phyloP scores from a whole-genome alignment of 805 yeast species.

The Candida ascalaphidarum region DNA sequence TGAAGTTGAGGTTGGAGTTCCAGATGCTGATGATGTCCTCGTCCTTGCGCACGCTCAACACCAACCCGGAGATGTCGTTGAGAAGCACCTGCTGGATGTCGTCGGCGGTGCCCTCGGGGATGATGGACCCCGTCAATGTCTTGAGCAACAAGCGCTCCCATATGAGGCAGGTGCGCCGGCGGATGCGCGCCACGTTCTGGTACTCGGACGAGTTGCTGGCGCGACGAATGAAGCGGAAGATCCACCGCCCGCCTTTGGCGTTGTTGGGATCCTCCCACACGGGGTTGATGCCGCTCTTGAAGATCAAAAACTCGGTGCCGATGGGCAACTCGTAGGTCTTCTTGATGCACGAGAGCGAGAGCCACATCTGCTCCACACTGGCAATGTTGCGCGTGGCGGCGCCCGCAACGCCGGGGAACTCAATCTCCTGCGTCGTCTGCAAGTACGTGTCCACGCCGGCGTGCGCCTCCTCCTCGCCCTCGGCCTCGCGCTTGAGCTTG shows the following conservation, averaged over 20 bases:
- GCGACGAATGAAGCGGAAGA: slow-evolving; percentile 39
- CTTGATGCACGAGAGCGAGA: slow-evolving; percentile 30
- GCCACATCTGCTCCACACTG: slow-evolving; percentile 48
- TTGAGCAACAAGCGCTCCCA: slow-evolving; percentile 52
- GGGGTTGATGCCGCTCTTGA: slow-evolving; percentile 53
- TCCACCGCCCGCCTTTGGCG: slow-evolving; percentile 56
- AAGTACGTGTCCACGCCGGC: slow-evolving; percentile 36
- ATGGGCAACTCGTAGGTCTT: slow-evolving; percentile 27
- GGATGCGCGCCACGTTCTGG: slow-evolving; percentile 13
- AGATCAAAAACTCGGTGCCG: slow-evolving; percentile 48
- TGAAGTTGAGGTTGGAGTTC: slow-evolving; percentile 43
- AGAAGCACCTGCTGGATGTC: slow-evolving; percentile 29
- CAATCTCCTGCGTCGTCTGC: slow-evolving; percentile 36
- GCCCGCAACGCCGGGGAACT: slow-evolving; percentile 11
- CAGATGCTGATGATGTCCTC: slow-evolving; percentile 55
- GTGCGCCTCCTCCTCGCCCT: slow-evolving; percentile 4
- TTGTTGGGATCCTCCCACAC: slow-evolving; percentile 63
- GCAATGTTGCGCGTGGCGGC: slow-evolving; percentile 24
- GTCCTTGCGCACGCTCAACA: slow-evolving; percentile 48
- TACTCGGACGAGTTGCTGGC: slow-evolving; percentile 4
- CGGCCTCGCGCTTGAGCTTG: slow-evolving; percentile 12
- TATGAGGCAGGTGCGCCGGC: slow-evolving; percentile 29
- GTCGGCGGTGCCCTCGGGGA: slow-evolving; percentile 26
- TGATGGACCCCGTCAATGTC: slow-evolving; percentile 41
- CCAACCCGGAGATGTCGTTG: slow-evolving; percentile 52